Percentiles rank a stretch among this genome's conserved stretches.
Evolutionary conservation across 208 protist species (phyloP).

Genomic region (Leishmania major): DNA sequence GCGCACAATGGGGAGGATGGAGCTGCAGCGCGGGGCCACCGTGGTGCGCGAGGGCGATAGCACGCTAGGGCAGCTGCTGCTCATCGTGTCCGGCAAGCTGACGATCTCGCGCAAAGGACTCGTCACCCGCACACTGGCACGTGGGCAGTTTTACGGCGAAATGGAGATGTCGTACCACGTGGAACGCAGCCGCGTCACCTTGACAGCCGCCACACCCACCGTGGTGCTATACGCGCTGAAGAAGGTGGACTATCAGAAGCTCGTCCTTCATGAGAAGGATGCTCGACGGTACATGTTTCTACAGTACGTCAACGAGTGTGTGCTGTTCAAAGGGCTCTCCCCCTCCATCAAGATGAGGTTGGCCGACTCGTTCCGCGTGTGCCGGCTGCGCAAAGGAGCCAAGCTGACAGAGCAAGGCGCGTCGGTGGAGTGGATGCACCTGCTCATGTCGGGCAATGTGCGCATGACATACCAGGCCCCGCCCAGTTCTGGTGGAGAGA

Average conservation of each 20-base stretch:
- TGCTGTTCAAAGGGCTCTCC: slow-evolving; percentile 50
- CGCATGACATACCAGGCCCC: slow-evolving; percentile 26
- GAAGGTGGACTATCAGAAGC: slow-evolving; percentile 52
- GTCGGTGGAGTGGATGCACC: slow-evolving; percentile 78
- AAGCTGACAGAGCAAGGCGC: slow-evolving; percentile 46
- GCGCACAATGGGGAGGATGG: slow-evolving; percentile 49
- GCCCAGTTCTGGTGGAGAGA: neutral
- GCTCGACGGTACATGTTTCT: slow-evolving; percentile 54
- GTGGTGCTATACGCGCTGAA: slow-evolving; percentile 54
- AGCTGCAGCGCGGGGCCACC: slow-evolving; percentile 40
- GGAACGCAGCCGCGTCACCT: slow-evolving; percentile 42
- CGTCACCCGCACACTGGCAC: slow-evolving; percentile 34
- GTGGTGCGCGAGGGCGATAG: slow-evolving; percentile 46
- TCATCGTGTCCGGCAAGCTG: slow-evolving; percentile 59
- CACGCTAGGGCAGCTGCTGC: slow-evolving; percentile 43
- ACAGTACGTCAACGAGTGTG: slow-evolving; percentile 52
- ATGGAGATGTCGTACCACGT: slow-evolving; percentile 57
- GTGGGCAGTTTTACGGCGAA: slow-evolving; percentile 49
- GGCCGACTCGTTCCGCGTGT: slow-evolving; percentile 62
- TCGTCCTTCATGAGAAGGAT: slow-evolving; percentile 58
- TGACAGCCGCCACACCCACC: slow-evolving; percentile 36
- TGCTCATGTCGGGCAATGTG: slow-evolving; percentile 74
- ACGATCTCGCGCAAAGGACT: slow-evolving; percentile 39
- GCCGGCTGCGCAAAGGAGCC: slow-evolving; percentile 42
- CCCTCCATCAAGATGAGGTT: slow-evolving; percentile 45